These are phyloP conservation scores for Cyclostephanos tholiformis DNA, from an alignment of 108 stramenopile species.

Conservation along the genomic window DNA sequence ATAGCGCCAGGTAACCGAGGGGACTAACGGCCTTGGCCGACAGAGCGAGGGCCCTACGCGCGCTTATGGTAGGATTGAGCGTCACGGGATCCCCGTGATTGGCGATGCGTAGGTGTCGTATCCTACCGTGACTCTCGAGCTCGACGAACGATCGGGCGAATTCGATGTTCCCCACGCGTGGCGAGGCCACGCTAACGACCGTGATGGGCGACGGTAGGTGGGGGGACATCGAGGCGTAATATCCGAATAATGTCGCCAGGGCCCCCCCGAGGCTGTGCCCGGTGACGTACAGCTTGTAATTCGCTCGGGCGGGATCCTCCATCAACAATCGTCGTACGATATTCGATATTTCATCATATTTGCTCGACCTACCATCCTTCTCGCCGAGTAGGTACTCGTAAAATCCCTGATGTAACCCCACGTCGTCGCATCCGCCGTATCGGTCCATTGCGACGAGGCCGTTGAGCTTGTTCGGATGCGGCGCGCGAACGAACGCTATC, in stretches of 20 bases:
- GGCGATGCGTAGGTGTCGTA: constrained; percentile 73
- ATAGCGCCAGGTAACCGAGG: constrained; percentile 46
- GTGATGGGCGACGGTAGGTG: constrained; percentile 51
- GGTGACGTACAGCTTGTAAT: constrained; percentile 63
- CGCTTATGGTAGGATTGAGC: constrained; percentile 60
- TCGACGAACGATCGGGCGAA: constrained; percentile 67
- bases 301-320: constrained; percentile 33
- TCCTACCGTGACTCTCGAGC: constrained; percentile 60
- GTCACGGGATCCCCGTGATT: constrained; percentile 80
- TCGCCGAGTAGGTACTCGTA: constrained; percentile 63
- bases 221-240: constrained; percentile 55
- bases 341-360: constrained; percentile 57
- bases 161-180: constrained; percentile 63
- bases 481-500: constrained; percentile 39
- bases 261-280: constrained; percentile 85
- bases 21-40: constrained; percentile 46
- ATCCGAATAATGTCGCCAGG: constrained; percentile 70
- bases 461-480: constrained; percentile 48
- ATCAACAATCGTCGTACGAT: constrained; percentile 50
- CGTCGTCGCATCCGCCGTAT: background rate
- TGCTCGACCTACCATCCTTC: constrained; percentile 46
- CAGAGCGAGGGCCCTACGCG: constrained; percentile 50
- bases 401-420: constrained; percentile 70
- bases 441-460: too few species aligned
- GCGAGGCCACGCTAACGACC: constrained; percentile 64